Percentiles rank a stretch among this genome's conserved stretches.
Conservation (phyloP, 768 basidiomycete genomes). For the Calocera cornea region DNA sequence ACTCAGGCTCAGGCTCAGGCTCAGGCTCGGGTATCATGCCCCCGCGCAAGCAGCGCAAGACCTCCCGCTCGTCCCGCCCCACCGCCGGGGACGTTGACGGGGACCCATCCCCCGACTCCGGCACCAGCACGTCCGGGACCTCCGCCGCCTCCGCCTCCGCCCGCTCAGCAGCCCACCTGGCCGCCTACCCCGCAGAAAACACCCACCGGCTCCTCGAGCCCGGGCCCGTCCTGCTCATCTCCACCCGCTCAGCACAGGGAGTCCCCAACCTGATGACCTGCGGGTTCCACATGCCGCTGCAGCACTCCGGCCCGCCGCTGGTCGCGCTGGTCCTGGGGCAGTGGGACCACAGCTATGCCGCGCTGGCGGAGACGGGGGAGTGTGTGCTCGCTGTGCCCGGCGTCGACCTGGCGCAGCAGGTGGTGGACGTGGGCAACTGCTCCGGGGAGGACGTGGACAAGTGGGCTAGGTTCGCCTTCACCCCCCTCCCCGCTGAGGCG, state of each 20-base stretch:
- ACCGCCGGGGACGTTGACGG: not conserved
- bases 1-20: too few relatives aligned
- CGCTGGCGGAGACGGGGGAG: constrained; percentile 4
- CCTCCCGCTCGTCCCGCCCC: not conserved
- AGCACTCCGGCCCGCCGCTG: constrained; percentile 2
- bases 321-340: not conserved
- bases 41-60: not conserved
- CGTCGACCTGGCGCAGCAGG: not conserved
- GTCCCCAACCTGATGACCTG: constrained; percentile 1
- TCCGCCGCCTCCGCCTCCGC: not conserved
- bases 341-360: constrained; percentile 6
- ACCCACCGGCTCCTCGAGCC: constrained; percentile 5
- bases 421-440: constrained; percentile 5
- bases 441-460: constrained; percentile 3
- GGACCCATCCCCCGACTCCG: not conserved
- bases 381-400: constrained; percentile 4
- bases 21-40: too few relatives aligned
- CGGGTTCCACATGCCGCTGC: constrained; percentile 9
- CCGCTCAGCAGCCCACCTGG: not conserved
- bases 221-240: not conserved
- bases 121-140: not conserved
- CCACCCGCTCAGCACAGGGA: not conserved
- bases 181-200: not conserved
- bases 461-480: not conserved
- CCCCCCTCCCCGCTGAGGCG: not conserved